phyloP scores from a whole-genome alignment of 2,329 filamentous ascomycete species.

The Penicillium sp. region DNA sequence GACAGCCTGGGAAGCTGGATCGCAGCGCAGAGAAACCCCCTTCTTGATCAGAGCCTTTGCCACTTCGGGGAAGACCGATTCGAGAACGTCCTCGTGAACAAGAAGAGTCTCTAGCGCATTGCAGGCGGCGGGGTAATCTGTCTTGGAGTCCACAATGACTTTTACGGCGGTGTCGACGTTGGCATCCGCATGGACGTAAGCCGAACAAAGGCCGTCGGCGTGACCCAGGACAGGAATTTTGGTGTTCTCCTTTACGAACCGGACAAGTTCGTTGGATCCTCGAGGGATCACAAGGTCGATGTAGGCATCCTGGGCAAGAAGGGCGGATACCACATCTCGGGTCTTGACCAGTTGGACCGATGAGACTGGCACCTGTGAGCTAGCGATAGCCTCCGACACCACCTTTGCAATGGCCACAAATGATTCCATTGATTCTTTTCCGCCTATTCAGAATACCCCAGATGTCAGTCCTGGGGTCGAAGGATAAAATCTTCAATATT shows the following conservation, averaged over 20 bases:
- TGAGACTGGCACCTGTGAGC: slow-evolving; percentile 70
- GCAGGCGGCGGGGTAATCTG: slow-evolving; percentile 89
- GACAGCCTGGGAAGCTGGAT: slow-evolving; percentile 59
- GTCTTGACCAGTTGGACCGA: slow-evolving; percentile 93
- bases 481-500: slow-evolving; percentile 1
- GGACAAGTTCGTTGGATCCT: slow-evolving; percentile 82
- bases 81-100: slow-evolving; percentile 66
- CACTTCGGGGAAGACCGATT: slow-evolving; percentile 61
- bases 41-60: slow-evolving; percentile 68
- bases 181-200: slow-evolving; percentile 76
- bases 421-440: slow-evolving; percentile 92
- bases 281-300: slow-evolving; percentile 95
- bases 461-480: slow-evolving; percentile 2
- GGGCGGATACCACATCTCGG: slow-evolving; percentile 78
- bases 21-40: slow-evolving; percentile 79
- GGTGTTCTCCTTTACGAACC: slow-evolving; percentile 82
- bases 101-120: slow-evolving; percentile 91
- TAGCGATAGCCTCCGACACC: slow-evolving; percentile 70
- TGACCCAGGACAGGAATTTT: slow-evolving; percentile 95
- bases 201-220: slow-evolving; percentile 84
- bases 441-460: slow-evolving; percentile 49
- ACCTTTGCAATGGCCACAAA: slow-evolving; percentile 83
- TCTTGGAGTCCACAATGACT: slow-evolving; percentile 86
- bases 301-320: slow-evolving; percentile 77
- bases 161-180: slow-evolving; percentile 64